phyloP scores from a whole-genome alignment of 1,284 basidiomycete species.

The Phaffia rhodozyma region DNA sequence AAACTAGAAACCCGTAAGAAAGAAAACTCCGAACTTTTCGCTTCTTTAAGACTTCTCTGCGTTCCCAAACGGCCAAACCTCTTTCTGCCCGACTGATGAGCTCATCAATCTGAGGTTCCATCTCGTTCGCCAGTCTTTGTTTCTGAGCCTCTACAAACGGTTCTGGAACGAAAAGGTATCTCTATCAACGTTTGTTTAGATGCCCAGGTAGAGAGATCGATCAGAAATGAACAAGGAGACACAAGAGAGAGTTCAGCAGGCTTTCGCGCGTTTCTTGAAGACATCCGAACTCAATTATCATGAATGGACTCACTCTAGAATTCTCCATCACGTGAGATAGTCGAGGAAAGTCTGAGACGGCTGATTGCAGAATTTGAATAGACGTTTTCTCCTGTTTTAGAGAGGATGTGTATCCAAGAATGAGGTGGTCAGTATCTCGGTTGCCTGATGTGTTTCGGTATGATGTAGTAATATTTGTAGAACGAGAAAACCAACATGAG shows the following conservation, averaged over 20 bases:
- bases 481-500: no score
- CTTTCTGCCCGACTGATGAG: constrained; percentile 8
- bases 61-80: neutral
- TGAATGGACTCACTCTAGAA: neutral
- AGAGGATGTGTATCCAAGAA: no score
- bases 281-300: neutral
- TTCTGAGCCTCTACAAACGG: constrained; percentile 12
- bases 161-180: constrained; percentile 15
- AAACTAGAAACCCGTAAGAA: neutral
- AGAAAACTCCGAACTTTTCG: constrained; percentile 4
- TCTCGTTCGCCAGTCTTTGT: constrained; percentile 8
- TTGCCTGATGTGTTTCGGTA: no score
- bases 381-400: constrained; percentile 5
- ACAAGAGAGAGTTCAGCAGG: neutral
- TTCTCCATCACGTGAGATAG: constrained; percentile 8
- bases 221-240: neutral
- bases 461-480: no score
- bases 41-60: constrained; percentile 8
- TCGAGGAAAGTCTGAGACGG: constrained; percentile 12
- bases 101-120: constrained; percentile 18
- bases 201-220: neutral
- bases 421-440: no score
- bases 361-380: constrained; percentile 5
- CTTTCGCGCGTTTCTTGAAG: no score
- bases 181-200: neutral